Evolutionary conservation across 1,284 basidiomycete species (phyloP).

Genomic region (Volvariella volvacea): DNA sequence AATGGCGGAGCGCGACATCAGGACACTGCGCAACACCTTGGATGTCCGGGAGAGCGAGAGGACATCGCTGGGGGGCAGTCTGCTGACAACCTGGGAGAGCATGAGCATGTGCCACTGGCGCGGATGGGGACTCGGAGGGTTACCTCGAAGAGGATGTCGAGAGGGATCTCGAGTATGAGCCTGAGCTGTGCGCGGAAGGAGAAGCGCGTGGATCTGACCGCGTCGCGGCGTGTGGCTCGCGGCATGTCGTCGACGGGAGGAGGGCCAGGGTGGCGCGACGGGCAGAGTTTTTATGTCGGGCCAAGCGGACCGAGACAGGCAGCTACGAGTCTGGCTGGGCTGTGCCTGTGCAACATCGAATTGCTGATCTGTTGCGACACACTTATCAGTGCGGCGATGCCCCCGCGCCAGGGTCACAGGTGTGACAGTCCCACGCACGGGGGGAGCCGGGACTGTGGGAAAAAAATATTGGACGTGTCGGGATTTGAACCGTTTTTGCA

Average conservation of each 20-base stretch:
- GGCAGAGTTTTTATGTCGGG: too few species aligned
- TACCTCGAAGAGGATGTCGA: slow-evolving; percentile 10
- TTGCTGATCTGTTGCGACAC: too few species aligned
- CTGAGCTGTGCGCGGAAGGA: slow-evolving; percentile 5
- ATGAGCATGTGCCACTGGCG: too few species aligned
- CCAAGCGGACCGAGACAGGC: too few species aligned
- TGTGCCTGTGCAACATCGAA: too few species aligned
- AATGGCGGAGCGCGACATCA: slow-evolving; percentile 2
- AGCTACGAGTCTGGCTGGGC: too few species aligned
- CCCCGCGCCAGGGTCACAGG: not conserved
- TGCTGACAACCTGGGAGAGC: not conserved
- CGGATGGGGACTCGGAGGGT: too few species aligned
- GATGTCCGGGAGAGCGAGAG: slow-evolving; percentile 2
- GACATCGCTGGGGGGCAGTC: not conserved
- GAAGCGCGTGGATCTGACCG: not conserved
- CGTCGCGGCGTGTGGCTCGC: not conserved
- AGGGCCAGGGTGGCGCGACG: too few species aligned
- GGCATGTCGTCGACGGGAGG: too few species aligned
- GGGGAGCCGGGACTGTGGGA: slow-evolving; percentile 39
- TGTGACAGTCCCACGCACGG: slow-evolving; percentile 14
- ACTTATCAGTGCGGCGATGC: too few species aligned
- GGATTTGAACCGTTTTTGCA: slow-evolving; percentile 21
- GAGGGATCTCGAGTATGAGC: slow-evolving; percentile 7
- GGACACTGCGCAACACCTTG: not conserved
- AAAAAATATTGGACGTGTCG: slow-evolving; percentile 36